Conservation (phyloP, 2,329 filamentous ascomycete species). For the Sphaceloma murrayae region DNA sequence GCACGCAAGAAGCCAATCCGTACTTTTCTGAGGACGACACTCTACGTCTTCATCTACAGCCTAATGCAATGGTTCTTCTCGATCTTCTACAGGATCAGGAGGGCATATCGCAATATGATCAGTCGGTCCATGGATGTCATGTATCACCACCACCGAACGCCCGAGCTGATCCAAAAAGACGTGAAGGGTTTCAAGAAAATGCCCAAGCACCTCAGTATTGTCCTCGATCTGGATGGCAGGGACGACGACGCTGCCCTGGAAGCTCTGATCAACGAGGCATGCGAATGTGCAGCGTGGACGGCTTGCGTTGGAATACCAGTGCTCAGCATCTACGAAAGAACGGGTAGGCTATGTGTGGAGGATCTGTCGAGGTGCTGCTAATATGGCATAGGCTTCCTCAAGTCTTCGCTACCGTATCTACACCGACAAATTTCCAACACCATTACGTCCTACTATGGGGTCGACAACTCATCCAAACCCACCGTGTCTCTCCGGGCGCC, state of each 20-base stretch:
- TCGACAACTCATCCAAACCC: constrained; percentile 50
- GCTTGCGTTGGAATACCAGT: constrained; percentile 78
- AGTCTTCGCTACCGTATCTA: constrained; percentile 76
- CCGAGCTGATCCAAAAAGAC: constrained; percentile 83
- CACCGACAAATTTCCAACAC: constrained; percentile 72
- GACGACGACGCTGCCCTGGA: constrained; percentile 65
- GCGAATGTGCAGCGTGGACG: constrained; percentile 89
- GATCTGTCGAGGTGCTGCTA: not conserved
- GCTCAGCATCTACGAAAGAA: constrained; percentile 86
- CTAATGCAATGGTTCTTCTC: constrained; percentile 75
- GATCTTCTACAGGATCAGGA: constrained; percentile 72
- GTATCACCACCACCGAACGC: constrained; percentile 92
- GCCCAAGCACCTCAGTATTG: constrained; percentile 78
- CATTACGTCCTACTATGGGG: constrained; percentile 78
- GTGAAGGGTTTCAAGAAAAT: constrained; percentile 63
- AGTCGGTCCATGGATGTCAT: constrained; percentile 72
- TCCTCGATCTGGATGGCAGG: constrained; percentile 65
- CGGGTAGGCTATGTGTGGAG: constrained; percentile 50
- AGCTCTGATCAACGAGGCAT: constrained; percentile 76
- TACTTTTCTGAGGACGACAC: constrained; percentile 42
- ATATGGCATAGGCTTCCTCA: constrained; percentile 58
- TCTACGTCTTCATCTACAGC: constrained; percentile 59
- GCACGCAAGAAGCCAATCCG: constrained; percentile 17
- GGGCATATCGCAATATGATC: constrained; percentile 66
- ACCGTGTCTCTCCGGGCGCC: constrained; percentile 63